Evolutionary conservation across 192 early-diverging fungal species (phyloP).

Genomic region (Mortierella antarctica): DNA sequence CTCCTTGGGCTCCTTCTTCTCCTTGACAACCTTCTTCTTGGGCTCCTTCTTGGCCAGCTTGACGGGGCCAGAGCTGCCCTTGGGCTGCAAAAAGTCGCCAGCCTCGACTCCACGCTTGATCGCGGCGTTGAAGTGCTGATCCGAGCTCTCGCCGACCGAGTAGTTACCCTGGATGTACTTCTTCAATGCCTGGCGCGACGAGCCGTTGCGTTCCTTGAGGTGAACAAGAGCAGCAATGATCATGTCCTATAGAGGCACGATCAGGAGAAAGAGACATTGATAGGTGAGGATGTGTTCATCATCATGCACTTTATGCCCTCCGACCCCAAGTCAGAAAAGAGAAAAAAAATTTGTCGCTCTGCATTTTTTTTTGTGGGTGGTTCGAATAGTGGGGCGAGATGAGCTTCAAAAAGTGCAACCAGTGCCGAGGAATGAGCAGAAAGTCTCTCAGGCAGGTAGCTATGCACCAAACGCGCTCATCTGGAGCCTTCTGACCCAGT

Average conservation of each 20-base stretch:
- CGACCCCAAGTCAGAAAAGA: conserved; percentile 12
- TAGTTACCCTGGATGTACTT: conserved; percentile 83
- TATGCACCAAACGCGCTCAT: too few relatives aligned
- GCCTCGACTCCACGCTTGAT: conserved; percentile 74
- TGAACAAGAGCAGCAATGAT: conserved; percentile 62
- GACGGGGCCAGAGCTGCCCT: conserved; percentile 71
- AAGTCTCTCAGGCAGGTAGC: too few relatives aligned
- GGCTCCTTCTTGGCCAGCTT: conserved; percentile 70
- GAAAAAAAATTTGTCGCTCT: too few relatives aligned
- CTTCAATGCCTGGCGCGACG: conserved; percentile 79
- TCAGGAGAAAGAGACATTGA: background rate
- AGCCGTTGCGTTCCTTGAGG: conserved; percentile 79
- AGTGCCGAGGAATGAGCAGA: too few relatives aligned
- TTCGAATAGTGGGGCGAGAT: background rate
- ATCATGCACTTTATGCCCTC: background rate
- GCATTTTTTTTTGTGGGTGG: conserved; percentile 1
- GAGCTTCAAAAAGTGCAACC: background rate
- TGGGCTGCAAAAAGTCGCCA: conserved; percentile 72
- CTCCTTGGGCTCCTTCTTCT: conserved; percentile 59
- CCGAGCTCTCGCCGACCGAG: conserved; percentile 68
- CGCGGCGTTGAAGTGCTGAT: conserved; percentile 68
- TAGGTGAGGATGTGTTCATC: background rate
- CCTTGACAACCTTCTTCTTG: conserved; percentile 53
- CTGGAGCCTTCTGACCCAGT: too few relatives aligned
- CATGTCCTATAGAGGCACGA: conserved; percentile 39